Evolutionary conservation across 345 rosid species (phyloP).

Genomic region (Reutealis trisperma): DNA sequence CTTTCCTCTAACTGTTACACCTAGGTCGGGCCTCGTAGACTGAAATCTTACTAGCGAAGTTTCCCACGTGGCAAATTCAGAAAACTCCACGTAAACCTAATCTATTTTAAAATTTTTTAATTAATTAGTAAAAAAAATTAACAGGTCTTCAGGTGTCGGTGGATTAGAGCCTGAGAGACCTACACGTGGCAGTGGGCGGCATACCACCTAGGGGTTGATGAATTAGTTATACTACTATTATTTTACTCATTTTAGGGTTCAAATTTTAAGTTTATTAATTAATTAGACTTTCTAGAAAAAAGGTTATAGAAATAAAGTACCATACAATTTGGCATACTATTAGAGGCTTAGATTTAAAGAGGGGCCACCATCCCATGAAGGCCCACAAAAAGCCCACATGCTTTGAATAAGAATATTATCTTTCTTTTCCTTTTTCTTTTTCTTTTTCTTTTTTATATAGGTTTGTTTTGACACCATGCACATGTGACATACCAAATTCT

Average conservation of each 20-base stretch:
- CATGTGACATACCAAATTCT: too few species aligned
- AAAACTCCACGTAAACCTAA: background rate
- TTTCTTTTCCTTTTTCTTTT: background rate
- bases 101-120: too few species aligned
- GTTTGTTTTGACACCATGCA: too few species aligned
- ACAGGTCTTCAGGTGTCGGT: conserved; percentile 9
- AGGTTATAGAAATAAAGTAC: background rate
- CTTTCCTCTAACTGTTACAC: background rate
- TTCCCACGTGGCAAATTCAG: background rate
- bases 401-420: conserved; percentile 8
- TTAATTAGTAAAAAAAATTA: too few species aligned
- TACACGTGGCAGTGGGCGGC: conserved; percentile 27
- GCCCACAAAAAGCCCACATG: background rate
- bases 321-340: background rate
- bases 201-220: background rate
- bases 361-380: background rate
- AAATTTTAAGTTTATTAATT: too few species aligned
- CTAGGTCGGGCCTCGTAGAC: background rate
- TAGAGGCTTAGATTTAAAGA: background rate
- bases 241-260: background rate
- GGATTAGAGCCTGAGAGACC: background rate
- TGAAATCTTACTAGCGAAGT: conserved; percentile 6
- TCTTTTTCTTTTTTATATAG: too few species aligned
- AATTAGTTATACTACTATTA: background rate
- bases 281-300: too few species aligned